These are phyloP conservation scores for Penicillium crustosum DNA, from an alignment of 2,329 filamentous ascomycete genomes.

Conservation along the genomic window DNA sequence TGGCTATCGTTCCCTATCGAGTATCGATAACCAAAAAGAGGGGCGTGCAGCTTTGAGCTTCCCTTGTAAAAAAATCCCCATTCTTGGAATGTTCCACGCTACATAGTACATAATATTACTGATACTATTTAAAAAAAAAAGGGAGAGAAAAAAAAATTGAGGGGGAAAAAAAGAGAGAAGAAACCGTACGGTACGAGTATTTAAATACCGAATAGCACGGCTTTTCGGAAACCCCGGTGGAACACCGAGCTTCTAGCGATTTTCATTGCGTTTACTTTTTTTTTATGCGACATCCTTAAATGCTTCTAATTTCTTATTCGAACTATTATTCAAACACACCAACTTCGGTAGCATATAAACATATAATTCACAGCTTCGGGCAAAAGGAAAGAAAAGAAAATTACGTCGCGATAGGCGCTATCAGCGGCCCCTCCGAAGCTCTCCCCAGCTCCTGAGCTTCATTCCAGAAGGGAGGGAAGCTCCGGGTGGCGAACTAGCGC, in stretches of 20 bases:
- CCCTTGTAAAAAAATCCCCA: conserved; percentile 6
- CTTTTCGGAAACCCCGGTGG: conserved; percentile 21
- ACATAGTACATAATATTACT: no score
- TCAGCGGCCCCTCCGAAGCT: conserved; percentile 31
- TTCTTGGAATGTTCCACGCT: conserved; percentile 5
- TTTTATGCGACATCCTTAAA: neutral
- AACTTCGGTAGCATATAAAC: neutral
- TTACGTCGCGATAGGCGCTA: conserved; percentile 25
- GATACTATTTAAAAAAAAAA: neutral
- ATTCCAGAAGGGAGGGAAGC: conserved; percentile 28
- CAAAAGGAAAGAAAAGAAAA: neutral
- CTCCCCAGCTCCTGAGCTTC: conserved; percentile 22
- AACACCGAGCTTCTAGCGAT: conserved; percentile 14
- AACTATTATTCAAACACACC: neutral
- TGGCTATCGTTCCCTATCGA: conserved; percentile 10
- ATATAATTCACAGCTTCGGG: neutral
- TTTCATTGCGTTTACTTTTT: neutral
- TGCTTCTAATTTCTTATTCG: neutral
- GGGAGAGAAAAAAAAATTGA: neutral
- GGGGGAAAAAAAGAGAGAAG: no score
- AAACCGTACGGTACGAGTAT: conserved; percentile 4
- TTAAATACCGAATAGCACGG: conserved; percentile 9
- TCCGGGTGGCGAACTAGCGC: conserved; percentile 25
- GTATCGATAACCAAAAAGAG: conserved; percentile 13
- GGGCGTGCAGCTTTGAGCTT: conserved; percentile 6